Conservation (phyloP, 345 rosid genomes). For the Draba incana region DNA sequence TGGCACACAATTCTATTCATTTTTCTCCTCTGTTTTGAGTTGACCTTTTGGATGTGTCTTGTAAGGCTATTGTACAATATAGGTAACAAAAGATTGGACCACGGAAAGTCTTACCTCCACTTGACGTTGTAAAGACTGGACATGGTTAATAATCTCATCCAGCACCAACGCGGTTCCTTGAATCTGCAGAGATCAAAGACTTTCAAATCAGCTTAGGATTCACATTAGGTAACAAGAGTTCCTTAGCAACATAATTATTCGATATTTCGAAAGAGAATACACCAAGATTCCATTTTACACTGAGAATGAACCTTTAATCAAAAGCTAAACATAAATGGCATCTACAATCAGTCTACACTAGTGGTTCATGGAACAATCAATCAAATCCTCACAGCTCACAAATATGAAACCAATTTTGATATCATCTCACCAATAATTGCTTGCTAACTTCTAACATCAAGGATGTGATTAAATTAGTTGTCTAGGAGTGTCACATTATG, state of each 20-base stretch:
- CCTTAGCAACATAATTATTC: not conserved
- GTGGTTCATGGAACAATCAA: slow-evolving; percentile 37
- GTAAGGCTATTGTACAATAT: slow-evolving; percentile 26
- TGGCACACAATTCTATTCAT: slow-evolving; percentile 13
- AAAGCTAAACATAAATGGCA: too few relatives aligned
- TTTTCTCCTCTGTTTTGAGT: slow-evolving; percentile 22
- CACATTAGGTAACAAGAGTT: slow-evolving; percentile 6
- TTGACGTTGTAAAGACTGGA: slow-evolving; percentile 86
- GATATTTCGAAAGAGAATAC: slow-evolving; percentile 11
- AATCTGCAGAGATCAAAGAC: slow-evolving; percentile 59
- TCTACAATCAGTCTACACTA: slow-evolving; percentile 7
- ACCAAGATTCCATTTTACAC: slow-evolving; percentile 15
- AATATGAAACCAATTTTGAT: too few relatives aligned
- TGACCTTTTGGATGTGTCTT: slow-evolving; percentile 28
- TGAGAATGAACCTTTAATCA: not conserved
- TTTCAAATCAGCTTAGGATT: slow-evolving; percentile 23
- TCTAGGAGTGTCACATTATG: slow-evolving; percentile 42
- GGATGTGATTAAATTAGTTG: slow-evolving; percentile 32
- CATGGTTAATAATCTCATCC: slow-evolving; percentile 97
- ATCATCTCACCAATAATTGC: slow-evolving; percentile 40
- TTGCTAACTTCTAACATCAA: slow-evolving; percentile 31
- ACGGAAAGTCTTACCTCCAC: slow-evolving; percentile 81
- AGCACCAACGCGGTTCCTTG: slow-evolving; percentile 93
- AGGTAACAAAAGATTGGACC: slow-evolving; percentile 30
- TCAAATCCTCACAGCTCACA: slow-evolving; percentile 39